phyloP scores from a whole-genome alignment of 2,329 filamentous ascomycete genomes.

The Myriosclerotinia scirpicola region DNA sequence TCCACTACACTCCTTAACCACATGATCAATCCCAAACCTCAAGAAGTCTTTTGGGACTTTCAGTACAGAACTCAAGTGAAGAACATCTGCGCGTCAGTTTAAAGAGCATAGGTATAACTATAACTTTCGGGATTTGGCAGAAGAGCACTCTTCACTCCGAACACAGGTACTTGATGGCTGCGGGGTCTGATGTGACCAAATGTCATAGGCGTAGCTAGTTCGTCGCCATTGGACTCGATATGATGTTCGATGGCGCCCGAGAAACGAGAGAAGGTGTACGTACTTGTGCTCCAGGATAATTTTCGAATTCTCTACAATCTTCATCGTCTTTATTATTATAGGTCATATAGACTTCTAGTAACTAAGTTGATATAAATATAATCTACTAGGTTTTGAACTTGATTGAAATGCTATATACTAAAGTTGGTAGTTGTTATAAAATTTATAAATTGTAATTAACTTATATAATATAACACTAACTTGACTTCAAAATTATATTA shows the following conservation, averaged over 20 bases:
- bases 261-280: not conserved
- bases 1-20: not conserved
- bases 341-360: not conserved
- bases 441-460: too few species aligned
- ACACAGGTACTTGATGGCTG: not conserved
- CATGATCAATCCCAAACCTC: not conserved
- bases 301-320: not conserved
- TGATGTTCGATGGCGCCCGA: conserved; percentile 3
- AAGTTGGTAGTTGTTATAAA: too few species aligned
- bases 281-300: not conserved
- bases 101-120: not conserved
- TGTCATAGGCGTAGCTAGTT: not conserved
- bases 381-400: not conserved
- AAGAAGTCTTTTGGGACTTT: conserved; percentile 1
- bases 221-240: not conserved
- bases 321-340: not conserved
- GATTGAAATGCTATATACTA: not conserved
- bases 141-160: not conserved
- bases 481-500: too few species aligned
- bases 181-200: not conserved
- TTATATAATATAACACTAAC: too few species aligned
- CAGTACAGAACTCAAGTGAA: not conserved
- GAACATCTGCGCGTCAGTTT: not conserved
- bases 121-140: not conserved
- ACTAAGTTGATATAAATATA: not conserved